Evolutionary conservation across 768 basidiomycete species (phyloP).

Genomic region (Kwoniella sp.): DNA sequence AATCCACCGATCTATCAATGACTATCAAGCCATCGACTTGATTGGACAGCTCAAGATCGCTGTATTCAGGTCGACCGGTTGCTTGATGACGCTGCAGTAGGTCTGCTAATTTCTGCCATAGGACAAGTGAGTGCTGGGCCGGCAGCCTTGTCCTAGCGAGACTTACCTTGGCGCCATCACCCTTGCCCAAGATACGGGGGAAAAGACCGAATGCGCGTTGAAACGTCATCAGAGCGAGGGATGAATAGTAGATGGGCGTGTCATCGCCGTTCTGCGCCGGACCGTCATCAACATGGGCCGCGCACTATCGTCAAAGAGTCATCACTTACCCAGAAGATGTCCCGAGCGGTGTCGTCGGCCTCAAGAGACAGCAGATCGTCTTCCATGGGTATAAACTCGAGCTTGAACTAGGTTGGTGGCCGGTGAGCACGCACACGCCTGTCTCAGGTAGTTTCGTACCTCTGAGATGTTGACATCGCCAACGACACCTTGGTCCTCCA

Average conservation of each 20-base stretch:
- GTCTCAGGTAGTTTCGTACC: constrained; percentile 11
- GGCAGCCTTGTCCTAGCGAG: neutral
- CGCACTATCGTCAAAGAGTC: neutral
- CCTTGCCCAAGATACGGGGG: constrained; percentile 88
- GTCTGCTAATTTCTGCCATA: constrained; percentile 64
- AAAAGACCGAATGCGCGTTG: constrained; percentile 83
- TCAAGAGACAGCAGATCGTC: constrained; percentile 90
- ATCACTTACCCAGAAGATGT: constrained; percentile 82
- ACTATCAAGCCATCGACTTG: constrained; percentile 79
- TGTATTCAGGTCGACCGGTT: constrained; percentile 31
- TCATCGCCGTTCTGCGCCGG: constrained; percentile 78
- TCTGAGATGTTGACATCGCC: constrained; percentile 81
- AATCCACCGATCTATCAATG: constrained; percentile 83
- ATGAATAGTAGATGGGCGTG: constrained; percentile 80
- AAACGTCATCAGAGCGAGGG: constrained; percentile 74
- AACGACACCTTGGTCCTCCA: constrained; percentile 95
- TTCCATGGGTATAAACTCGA: constrained; percentile 90
- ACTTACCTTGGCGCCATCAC: constrained; percentile 60
- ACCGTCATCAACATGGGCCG: too few relatives aligned
- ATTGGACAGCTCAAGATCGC: constrained; percentile 39
- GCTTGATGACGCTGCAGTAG: constrained; percentile 59
- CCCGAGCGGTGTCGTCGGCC: constrained; percentile 74
- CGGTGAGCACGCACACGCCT: neutral
- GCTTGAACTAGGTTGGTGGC: constrained; percentile 60
- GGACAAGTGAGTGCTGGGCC: neutral